These are phyloP conservation scores for Saccharomycopsis vini DNA, from an alignment of 805 yeast genomes.

Conservation along the genomic window DNA sequence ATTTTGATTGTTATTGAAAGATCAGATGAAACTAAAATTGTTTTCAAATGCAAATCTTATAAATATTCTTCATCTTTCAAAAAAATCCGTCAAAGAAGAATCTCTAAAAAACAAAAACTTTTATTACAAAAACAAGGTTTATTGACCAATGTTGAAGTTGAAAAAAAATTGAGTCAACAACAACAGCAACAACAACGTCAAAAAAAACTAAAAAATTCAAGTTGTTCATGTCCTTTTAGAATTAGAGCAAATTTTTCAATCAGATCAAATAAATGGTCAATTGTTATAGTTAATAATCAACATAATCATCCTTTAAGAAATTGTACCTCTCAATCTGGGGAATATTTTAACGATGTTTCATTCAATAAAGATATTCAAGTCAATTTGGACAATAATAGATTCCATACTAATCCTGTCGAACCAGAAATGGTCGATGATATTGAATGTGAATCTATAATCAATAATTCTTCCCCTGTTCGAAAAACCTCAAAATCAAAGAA, in stretches of 20 bases:
- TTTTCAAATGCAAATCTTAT: conserved; percentile 26
- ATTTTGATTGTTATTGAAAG: conserved; percentile 26
- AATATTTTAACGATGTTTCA: conserved; percentile 11
- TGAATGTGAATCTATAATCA: neutral
- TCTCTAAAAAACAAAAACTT: conserved; percentile 19
- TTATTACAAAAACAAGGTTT: conserved; percentile 22
- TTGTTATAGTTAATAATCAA: conserved; percentile 49
- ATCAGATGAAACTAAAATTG: conserved; percentile 26
- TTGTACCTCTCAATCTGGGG: conserved; percentile 1
- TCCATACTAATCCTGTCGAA: conserved; percentile 4
- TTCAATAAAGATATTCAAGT: conserved; percentile 16
- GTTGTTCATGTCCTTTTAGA: conserved; percentile 49
- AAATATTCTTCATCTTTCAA: conserved; percentile 16
- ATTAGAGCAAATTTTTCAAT: conserved; percentile 54
- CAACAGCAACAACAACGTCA: no score
- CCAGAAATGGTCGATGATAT: conserved; percentile 14
- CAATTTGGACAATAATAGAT: conserved; percentile 14
- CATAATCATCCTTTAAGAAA: conserved; percentile 45
- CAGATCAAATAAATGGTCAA: conserved; percentile 45
- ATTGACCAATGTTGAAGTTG: conserved; percentile 16
- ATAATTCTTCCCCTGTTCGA: neutral
- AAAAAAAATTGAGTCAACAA: conserved; percentile 12
- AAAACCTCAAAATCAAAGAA: neutral
- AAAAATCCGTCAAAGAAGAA: conserved; percentile 16
- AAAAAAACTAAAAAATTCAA: conserved; percentile 22